phyloP scores from a whole-genome alignment of 177 flowering plant species.

The Vitis hybrid region DNA sequence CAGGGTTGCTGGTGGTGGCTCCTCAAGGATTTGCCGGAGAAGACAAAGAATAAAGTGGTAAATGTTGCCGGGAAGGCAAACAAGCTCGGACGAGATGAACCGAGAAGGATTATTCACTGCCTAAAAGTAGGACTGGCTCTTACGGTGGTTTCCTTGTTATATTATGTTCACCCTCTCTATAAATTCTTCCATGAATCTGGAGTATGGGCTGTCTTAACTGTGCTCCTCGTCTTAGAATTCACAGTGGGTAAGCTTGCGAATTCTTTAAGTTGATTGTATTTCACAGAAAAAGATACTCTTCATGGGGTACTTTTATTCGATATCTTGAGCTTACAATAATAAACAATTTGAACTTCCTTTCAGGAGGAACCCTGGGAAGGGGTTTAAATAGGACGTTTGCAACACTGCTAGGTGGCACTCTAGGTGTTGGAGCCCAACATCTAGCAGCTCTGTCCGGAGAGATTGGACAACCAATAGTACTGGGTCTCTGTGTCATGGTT shows the following conservation, averaged over 20 bases:
- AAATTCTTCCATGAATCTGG: constrained; percentile 6
- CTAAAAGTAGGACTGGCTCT: constrained; percentile 14
- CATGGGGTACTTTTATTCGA: no score
- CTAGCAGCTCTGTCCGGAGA: constrained; percentile 15
- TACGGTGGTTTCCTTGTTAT: constrained; percentile 12
- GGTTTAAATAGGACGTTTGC: constrained; percentile 23
- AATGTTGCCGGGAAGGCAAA: neutral
- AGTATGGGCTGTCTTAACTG: constrained; percentile 1
- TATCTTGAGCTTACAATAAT: neutral
- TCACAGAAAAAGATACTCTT: no score
- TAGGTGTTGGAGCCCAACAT: constrained; percentile 16
- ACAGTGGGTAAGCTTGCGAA: neutral
- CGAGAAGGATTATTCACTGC: constrained; percentile 14
- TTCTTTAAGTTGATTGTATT: no score
- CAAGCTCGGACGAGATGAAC: constrained; percentile 7
- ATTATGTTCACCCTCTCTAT: constrained; percentile 12
- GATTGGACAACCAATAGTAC: constrained; percentile 17
- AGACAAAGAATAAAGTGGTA: no score
- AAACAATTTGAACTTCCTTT: neutral
- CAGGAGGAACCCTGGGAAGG: constrained; percentile 22
- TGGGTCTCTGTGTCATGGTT: constrained; percentile 15
- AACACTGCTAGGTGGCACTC: constrained; percentile 21
- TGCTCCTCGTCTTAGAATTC: neutral
- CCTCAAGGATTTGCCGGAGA: no score
- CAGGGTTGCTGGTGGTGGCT: no score